Percentiles rank a stretch among this genome's conserved stretches.
These are phyloP conservation scores for Endoconidiophora polonica DNA, from an alignment of 2,329 filamentous ascomycete species.

Conservation along the genomic window DNA sequence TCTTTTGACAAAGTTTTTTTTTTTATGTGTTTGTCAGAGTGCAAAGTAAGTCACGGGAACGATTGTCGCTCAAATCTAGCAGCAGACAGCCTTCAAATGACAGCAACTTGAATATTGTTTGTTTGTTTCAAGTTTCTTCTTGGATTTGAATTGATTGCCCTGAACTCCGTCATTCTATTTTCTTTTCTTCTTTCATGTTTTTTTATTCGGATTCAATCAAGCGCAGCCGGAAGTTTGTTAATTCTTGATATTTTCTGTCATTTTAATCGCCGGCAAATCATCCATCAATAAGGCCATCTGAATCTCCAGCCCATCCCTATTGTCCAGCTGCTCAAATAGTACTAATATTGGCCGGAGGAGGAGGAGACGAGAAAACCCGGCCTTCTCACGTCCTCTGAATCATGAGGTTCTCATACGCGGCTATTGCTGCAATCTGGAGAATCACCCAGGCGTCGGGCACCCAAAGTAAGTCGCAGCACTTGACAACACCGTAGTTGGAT, in stretches of 20 bases:
- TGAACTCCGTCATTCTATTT: neutral
- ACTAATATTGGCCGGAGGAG: neutral
- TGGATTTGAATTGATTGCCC: neutral
- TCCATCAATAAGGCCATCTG: too few relatives aligned
- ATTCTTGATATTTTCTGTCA: neutral
- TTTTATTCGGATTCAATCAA: slow-evolving; percentile 2
- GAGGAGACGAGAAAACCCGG: neutral
- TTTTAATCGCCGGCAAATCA: too few relatives aligned
- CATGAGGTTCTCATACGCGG: neutral
- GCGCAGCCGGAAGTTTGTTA: neutral
- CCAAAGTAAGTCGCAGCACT: neutral
- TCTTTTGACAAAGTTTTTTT: too few relatives aligned
- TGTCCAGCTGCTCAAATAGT: neutral
- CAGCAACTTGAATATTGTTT: neutral
- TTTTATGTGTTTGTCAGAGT: too few relatives aligned
- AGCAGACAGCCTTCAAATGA: too few relatives aligned
- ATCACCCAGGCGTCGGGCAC: neutral
- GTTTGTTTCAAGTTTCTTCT: neutral
- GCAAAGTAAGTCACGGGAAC: too few relatives aligned
- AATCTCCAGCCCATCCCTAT: too few relatives aligned
- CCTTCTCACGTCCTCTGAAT: neutral
- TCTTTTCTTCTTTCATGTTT: neutral
- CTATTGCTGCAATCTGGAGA: neutral
- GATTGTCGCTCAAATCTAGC: too few relatives aligned
- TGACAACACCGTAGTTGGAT: too few relatives aligned